A percentile compares a stretch with the other conserved stretches of the same genome.
Conservation (phyloP, 192 early-diverging fungal species). For the Phycomyces nitens region DNA sequence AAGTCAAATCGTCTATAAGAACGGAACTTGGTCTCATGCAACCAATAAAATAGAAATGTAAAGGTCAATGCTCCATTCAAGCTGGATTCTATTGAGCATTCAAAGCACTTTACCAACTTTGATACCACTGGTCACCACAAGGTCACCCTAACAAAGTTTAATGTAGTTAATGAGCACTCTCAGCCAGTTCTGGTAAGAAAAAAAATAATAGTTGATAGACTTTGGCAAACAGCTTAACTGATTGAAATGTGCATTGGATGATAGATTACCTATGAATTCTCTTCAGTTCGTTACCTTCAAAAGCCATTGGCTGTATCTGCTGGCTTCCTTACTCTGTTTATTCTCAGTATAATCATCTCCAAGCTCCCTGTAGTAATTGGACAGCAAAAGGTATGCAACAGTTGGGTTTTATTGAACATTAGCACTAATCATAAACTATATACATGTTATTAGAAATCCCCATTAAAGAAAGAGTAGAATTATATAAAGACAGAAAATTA, state of each 20-base stretch:
- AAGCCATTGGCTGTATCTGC: conserved; percentile 60
- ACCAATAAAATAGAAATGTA: conserved; percentile 51
- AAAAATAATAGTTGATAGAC: too few relatives aligned
- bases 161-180: conserved; percentile 70
- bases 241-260: neutral
- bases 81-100: conserved; percentile 51
- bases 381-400: conserved; percentile 23
- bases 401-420: neutral
- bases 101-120: conserved; percentile 72
- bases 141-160: conserved; percentile 64
- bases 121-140: conserved; percentile 88
- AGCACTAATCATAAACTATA: neutral
- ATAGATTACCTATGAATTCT: conserved; percentile 54
- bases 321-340: conserved; percentile 54
- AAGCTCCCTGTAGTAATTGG: conserved; percentile 58
- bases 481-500: too few relatives aligned
- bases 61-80: conserved; percentile 58
- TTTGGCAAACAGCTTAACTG: too few relatives aligned
- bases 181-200: conserved; percentile 38
- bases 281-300: conserved; percentile 41
- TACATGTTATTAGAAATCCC: neutral
- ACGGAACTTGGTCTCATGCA: neutral
- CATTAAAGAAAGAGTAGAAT: too few relatives aligned
- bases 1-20: conserved; percentile 23
- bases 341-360: conserved; percentile 47